A percentile compares a stretch with the other conserved stretches of the same genome.
Conservation (phyloP, 2,329 filamentous ascomycete genomes). For the Epicoccum nigrum region DNA sequence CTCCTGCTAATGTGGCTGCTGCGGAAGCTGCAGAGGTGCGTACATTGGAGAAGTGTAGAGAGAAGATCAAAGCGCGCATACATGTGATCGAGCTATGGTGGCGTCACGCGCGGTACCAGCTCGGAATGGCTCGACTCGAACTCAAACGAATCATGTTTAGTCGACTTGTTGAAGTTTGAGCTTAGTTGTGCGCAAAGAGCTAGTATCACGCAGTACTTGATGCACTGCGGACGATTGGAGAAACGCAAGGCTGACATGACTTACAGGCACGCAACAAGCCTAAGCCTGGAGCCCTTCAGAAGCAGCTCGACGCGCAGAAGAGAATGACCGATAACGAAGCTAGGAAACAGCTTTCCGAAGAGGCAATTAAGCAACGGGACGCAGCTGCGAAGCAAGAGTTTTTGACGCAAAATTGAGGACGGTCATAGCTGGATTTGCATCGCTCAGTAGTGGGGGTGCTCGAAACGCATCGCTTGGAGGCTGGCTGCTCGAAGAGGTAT, state of each 20-base stretch:
- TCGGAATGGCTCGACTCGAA: neutral
- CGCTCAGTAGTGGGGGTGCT: too few species aligned
- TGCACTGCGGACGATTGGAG: neutral
- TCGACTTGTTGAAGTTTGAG: neutral
- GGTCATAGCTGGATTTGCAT: too few species aligned
- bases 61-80: slow-evolving; percentile 22
- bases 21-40: slow-evolving; percentile 84
- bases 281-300: slow-evolving; percentile 55
- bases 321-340: slow-evolving; percentile 67
- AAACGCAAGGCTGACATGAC: neutral
- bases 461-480: too few species aligned
- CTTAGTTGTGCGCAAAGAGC: neutral
- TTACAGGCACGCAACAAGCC: slow-evolving; percentile 68
- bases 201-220: neutral
- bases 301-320: slow-evolving; percentile 78
- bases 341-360: too few species aligned
- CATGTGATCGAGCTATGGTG: slow-evolving; percentile 15
- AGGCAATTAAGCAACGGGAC: too few species aligned
- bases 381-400: too few species aligned
- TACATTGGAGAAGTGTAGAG: slow-evolving; percentile 22
- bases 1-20: slow-evolving; percentile 62
- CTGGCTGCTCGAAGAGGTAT: too few species aligned
- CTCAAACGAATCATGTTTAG: neutral
- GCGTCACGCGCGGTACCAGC: neutral
- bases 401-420: too few species aligned